Evolutionary conservation across 2,329 filamentous ascomycete genomes (phyloP), one percentile per base, ranked within the genome.

Genomic region (Mycosphaerella sp.): DNA sequence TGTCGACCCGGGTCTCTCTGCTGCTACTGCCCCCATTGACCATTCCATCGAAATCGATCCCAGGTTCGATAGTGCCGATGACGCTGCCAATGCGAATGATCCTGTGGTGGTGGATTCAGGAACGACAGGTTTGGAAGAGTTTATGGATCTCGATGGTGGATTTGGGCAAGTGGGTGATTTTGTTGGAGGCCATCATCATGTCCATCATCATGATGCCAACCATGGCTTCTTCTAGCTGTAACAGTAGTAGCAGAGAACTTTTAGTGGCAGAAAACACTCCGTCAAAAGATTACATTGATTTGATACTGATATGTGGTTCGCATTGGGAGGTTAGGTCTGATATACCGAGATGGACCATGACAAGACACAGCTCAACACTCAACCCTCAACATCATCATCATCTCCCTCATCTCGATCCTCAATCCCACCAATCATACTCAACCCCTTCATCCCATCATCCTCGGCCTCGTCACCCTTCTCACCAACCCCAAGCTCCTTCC

Each of bases 341-440:
- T 25, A 6, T 6, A 25, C 5, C 21, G 21, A 25, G 21, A 25
- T 25, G 4, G 21, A 25, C 7, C 4, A 6, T 25, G 5, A 25
- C 5, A 25, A 25, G 21, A 6, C 21, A 25, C 13, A 34, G 30
- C 30, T 34, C 30, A 10, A 34, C 13, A 12, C 30, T 48, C 37
- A 49, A 7, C 50, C 44, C 3, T 54, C 54, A 10, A 58, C 58
- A n/a, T 63, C 62, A 28, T 73, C 71, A 39, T 71, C 73, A 6
- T 65, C 66, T 42, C 78, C 73, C 9, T 71, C 71, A 41, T 71
- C 78, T 28, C 67, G 71, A 50, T 73, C 72, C 18, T 73, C 66
- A 41, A 64, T 74, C 18, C 71, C 71, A 58, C 73, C 73, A 8
- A 72, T 70, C 56, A 76, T 71, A 39, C 73, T 70, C 36, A 58